Conservation (phyloP, 306 rosid genomes). For the Vicia faba region DNA sequence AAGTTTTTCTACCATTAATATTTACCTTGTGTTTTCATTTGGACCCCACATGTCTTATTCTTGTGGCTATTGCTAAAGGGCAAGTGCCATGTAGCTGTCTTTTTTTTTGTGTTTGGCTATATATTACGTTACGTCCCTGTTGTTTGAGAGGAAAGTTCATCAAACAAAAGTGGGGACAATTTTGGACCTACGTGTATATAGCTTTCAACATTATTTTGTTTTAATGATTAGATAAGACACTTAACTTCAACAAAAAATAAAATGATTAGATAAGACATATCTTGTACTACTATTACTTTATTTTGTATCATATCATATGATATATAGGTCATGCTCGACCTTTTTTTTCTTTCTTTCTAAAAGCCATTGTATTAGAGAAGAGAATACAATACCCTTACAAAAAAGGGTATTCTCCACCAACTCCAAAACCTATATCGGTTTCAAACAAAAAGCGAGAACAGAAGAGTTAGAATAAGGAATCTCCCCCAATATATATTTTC, state of each 20-base stretch:
- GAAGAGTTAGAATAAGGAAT: no score
- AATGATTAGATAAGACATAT: slow-evolving; percentile 26
- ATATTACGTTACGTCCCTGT: slow-evolving; percentile 7
- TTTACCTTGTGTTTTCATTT: slow-evolving; percentile 9
- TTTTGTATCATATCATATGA: slow-evolving; percentile 7
- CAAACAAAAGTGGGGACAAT: slow-evolving; percentile 23
- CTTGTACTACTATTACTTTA: neutral
- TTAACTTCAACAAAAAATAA: neutral
- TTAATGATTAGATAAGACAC: slow-evolving; percentile 31
- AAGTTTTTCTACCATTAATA: neutral
- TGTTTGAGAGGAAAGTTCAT: slow-evolving; percentile 8
- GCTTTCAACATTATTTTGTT: slow-evolving; percentile 28
- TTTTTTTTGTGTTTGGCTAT: slow-evolving; percentile 12
- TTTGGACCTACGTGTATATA: slow-evolving; percentile 19
- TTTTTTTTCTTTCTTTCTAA: no score
- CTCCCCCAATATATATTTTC: no score
- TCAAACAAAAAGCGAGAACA: no score
- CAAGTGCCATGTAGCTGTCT: slow-evolving; percentile 28
- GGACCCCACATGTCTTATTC: slow-evolving; percentile 28
- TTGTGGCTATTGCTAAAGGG: slow-evolving; percentile 4
- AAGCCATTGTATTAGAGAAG: no score
- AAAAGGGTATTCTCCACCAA: no score
- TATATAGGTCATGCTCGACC: neutral
- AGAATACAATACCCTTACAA: no score
- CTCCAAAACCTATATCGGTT: no score